Conservation (phyloP, 257 asterid species). For the Ajuga chamaepitys region DNA sequence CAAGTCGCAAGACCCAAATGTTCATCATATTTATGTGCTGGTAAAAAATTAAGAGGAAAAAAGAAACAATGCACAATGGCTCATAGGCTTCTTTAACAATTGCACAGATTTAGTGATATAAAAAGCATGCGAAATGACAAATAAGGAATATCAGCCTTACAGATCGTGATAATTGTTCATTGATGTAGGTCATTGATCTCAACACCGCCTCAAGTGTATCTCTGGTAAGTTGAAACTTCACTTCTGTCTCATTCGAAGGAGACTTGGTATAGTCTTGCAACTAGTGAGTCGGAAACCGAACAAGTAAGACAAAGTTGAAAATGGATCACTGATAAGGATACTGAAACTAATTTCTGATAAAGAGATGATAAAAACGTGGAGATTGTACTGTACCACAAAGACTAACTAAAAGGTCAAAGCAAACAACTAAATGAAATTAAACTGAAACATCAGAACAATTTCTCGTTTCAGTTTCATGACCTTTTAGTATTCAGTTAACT, state of each 20-base stretch:
- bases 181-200: slow-evolving; percentile 41
- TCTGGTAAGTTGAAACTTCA: slow-evolving; percentile 37
- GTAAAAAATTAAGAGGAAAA: neutral
- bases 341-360: neutral
- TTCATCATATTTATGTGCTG: no score
- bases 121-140: neutral
- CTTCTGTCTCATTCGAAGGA: slow-evolving; percentile 30
- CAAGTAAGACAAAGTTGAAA: neutral
- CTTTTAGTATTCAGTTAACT: neutral
- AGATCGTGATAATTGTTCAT: slow-evolving; percentile 17
- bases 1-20: no score
- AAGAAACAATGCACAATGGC: neutral
- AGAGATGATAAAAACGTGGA: no score
- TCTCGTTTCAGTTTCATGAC: neutral
- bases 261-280: slow-evolving; percentile 35
- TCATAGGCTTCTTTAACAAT: neutral
- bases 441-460: neutral
- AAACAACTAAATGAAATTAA: neutral
- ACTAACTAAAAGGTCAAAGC: neutral
- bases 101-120: no score
- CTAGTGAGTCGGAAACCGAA: slow-evolving; percentile 19
- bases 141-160: slow-evolving; percentile 13
- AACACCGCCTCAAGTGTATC: slow-evolving; percentile 40
- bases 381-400: neutral
- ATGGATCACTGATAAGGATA: neutral